phyloP scores from a whole-genome alignment of 2,329 filamentous ascomycete species.

The Claviceps arundinis region DNA sequence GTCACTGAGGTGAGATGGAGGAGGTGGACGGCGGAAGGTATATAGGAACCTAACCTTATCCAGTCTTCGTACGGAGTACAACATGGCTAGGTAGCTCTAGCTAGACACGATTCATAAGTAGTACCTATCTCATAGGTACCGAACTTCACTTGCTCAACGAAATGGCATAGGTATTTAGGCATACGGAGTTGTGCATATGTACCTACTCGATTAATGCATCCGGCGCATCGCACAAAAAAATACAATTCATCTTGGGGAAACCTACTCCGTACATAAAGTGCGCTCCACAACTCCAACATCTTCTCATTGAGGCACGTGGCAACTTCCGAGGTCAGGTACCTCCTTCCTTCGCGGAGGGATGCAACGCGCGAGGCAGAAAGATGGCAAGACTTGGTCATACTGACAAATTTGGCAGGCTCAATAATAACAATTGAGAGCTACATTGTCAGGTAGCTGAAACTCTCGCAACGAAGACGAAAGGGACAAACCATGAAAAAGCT shows the following conservation, averaged over 20 bases:
- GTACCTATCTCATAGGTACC: no score
- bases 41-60: not conserved
- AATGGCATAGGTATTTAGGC: no score
- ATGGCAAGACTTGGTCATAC: not conserved
- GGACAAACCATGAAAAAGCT: not conserved
- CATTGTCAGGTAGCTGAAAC: no score
- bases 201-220: not conserved
- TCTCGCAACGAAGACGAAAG: not conserved
- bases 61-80: no score
- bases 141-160: no score
- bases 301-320: not conserved
- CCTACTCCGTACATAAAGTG: not conserved
- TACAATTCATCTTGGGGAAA: no score
- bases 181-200: not conserved
- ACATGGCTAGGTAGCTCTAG: no score
- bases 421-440: no score
- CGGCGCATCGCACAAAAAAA: not conserved
- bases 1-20: no score
- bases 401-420: not conserved
- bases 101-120: no score
- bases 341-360: not conserved
- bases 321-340: not conserved
- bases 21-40: no score
- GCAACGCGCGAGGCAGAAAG: not conserved
- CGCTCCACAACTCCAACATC: not conserved